phyloP scores from a whole-genome alignment of 176 grass and related monocot genomes.

The Tuctoria greenei region DNA sequence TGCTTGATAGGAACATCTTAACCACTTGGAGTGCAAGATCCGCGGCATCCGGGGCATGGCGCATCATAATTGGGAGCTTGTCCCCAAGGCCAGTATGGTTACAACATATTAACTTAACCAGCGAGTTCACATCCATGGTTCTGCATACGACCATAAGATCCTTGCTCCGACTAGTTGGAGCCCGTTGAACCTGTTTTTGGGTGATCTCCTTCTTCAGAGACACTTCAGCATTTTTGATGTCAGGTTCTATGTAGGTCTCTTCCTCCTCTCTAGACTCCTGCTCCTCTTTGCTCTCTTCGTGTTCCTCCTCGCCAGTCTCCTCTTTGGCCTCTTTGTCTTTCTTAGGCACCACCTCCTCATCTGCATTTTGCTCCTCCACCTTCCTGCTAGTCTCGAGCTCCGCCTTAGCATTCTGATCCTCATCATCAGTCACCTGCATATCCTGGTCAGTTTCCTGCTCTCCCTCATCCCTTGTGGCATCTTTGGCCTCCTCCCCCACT shows the following conservation, averaged over 20 bases:
- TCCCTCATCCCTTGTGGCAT: not conserved
- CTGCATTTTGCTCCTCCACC: not conserved
- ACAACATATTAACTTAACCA: constrained; percentile 21
- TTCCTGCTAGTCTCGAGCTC: not conserved
- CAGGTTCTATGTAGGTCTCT: not conserved
- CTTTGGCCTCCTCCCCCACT: not conserved
- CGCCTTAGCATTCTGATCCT: not conserved
- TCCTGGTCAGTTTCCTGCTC: no score
- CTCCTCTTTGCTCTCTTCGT: not conserved
- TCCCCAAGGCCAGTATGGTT: not conserved
- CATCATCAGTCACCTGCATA: not conserved
- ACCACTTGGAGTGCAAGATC: constrained; percentile 39
- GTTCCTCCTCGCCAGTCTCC: not conserved
- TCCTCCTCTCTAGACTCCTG: not conserved
- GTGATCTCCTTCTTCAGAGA: not conserved
- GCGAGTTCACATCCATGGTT: constrained; percentile 29
- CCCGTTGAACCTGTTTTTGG: not conserved
- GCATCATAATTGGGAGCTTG: constrained; percentile 3
- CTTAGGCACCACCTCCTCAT: not conserved
- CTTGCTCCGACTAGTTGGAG: not conserved
- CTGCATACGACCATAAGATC: not conserved
- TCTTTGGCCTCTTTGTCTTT: not conserved
- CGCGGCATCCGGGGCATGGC: constrained; percentile 38
- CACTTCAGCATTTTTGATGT: not conserved
- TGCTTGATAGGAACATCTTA: constrained; percentile 29